Base-by-base conservation (phyloP, 306 rosid genomes). In the Vigna reflexopilosa region DNA sequence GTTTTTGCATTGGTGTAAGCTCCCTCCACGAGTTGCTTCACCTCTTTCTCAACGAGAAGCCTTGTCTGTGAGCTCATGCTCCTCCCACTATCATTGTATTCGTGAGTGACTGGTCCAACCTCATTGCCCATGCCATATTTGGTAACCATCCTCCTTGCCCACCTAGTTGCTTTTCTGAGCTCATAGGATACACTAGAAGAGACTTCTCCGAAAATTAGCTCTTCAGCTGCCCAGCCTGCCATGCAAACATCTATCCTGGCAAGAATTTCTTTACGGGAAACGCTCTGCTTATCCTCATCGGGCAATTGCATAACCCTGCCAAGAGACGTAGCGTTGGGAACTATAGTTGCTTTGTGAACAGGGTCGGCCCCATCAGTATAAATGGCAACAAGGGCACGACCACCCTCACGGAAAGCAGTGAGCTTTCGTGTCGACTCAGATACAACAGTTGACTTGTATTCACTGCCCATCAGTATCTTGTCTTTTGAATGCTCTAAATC, bases 221-320 rank as follows among this genome's bases (percentile, higher is more conserved):
- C 98, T 78, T 93, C 98, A 0, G 98, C 98, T 26, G 88, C 98
- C 17, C 96, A 82, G 19, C 98, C 98, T 49, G 94, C 98, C 98
- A 93, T 93, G 81, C 86, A 85, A 56, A 91, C 90, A 51, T 93
- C 94, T 0, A 93, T 93, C 19, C 85, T 71, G 4, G 94, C 96
- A 77, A 89, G 94, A 96, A 93, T 84, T 83, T 91, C 93, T 54
- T 88, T 93, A 17, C 91, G 91, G 34, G 28, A 26, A 26, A 26
- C 28, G 3, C 28, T 26, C 28, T 0, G 3, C 28, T 26, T 26
- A 26, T 26, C 28, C 2, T 26, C 28, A 6, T 89, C 94, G 0
- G 96, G 96, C 73, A 91, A 82, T 49, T 87, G 96, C 30, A 88
- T 45, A 70, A 93, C 98, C 98, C 89, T 91, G 68, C 98, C 98